phyloP scores from a whole-genome alignment of 495 filamentous ascomycete species.

The Tuber borchii region DNA sequence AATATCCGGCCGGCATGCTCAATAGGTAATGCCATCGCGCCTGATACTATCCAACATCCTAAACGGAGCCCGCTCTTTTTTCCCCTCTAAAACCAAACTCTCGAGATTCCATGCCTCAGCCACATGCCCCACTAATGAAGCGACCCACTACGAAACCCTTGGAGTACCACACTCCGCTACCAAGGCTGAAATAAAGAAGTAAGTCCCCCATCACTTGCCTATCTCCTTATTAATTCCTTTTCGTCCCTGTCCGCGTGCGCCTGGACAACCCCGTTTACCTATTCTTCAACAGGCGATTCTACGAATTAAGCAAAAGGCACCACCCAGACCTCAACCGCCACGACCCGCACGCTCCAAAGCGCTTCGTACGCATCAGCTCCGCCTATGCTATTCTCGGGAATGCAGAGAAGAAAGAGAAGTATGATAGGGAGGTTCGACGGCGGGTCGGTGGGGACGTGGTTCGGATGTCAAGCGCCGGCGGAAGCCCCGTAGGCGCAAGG shows the following conservation, averaged over 20 bases:
- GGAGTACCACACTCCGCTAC: conserved; percentile 63
- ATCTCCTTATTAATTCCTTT: not conserved
- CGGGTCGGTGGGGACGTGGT: conserved; percentile 42
- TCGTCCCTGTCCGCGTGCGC: conserved; percentile 12
- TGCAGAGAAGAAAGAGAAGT: conserved; percentile 62
- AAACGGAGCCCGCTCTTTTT: not conserved
- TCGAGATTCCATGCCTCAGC: conserved; percentile 46
- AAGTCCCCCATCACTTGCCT: conserved; percentile 20
- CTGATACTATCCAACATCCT: not conserved
- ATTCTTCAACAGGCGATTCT: conserved; percentile 63
- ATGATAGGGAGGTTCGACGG: conserved; percentile 63
- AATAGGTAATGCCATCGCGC: conserved; percentile 27
- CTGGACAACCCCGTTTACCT: conserved; percentile 18
- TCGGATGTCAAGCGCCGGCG: conserved; percentile 27
- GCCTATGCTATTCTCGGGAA: conserved; percentile 75
- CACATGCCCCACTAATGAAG: conserved; percentile 39
- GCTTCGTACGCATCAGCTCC: conserved; percentile 79
- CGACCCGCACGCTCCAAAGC: conserved; percentile 63
- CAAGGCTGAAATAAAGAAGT: conserved; percentile 78
- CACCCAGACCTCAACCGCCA: conserved; percentile 86
- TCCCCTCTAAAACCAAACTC: not conserved
- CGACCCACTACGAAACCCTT: conserved; percentile 77
- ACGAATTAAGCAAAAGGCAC: conserved; percentile 80
- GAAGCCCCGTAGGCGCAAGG: conserved; percentile 58
- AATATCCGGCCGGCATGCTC: conserved; percentile 14